These are phyloP conservation scores for Cadophora sp. DNA, from an alignment of 2,329 filamentous ascomycete genomes.

Conservation along the genomic window DNA sequence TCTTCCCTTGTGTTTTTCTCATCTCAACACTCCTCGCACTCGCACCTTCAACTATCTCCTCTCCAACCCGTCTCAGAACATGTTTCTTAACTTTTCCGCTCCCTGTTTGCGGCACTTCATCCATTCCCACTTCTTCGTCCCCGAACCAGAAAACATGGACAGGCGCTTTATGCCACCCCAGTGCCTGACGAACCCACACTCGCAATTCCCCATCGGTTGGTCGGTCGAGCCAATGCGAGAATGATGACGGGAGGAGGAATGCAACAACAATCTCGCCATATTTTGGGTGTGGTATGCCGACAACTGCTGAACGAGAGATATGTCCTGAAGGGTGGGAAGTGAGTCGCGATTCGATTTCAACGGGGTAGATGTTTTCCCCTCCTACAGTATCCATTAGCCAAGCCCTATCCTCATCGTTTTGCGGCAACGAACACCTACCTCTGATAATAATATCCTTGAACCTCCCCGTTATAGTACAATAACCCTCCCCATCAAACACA, in stretches of 20 bases:
- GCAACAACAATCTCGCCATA: conserved; percentile 74
- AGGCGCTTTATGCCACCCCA: conserved; percentile 74
- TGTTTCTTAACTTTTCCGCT: conserved; percentile 75
- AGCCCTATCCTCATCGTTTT: too few relatives aligned
- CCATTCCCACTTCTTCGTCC: conserved; percentile 58
- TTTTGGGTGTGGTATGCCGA: conserved; percentile 66
- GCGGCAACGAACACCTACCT: conserved; percentile 47
- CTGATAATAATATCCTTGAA: conserved; percentile 77
- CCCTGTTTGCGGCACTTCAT: conserved; percentile 68
- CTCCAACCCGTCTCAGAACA: conserved; percentile 34
- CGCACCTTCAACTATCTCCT: conserved; percentile 32
- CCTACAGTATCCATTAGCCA: conserved; percentile 59
- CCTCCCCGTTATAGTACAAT: conserved; percentile 65
- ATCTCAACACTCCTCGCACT: background rate
- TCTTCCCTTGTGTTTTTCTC: background rate
- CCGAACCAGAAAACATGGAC: conserved; percentile 80
- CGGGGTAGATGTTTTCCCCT: conserved; percentile 65
- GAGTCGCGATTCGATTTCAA: conserved; percentile 74
- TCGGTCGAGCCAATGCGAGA: conserved; percentile 72
- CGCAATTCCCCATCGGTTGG: conserved; percentile 64
- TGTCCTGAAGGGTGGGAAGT: conserved; percentile 56
- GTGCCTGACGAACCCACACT: conserved; percentile 65
- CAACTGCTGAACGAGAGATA: conserved; percentile 66
- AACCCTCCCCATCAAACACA: conserved; percentile 53
- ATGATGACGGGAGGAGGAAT: conserved; percentile 68